Evolutionary conservation across 148 eudicot species (phyloP), one percentile per base, ranked within the genome.

Genomic region (Spergularia marina): DNA sequence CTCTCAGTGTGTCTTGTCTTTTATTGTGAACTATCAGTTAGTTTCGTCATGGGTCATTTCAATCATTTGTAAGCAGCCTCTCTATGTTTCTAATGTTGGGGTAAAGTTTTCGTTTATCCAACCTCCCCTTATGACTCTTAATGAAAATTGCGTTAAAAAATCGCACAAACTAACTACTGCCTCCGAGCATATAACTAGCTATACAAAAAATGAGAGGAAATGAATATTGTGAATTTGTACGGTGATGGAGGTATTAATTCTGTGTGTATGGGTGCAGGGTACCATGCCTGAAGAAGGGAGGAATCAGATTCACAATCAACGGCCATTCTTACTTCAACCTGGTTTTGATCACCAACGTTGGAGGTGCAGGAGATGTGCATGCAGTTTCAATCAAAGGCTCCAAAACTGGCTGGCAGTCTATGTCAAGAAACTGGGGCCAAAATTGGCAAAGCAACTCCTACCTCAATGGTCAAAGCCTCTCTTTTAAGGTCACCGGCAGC

Each of bases 361-460:
- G 91, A 39, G 91, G 96, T 69, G 89, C 96, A n/a, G 96, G 96
- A 0, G 96, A 91, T 40, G 88, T 91, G 6, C 83, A 82, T 25
- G 84, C 92, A 1, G 96, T 80, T 23, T 79, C 90, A 1, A 86
- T 91, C 78, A 89, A 89, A 83, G 96, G 96, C 15, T 91, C 92
- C 5, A 83, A 59, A 39, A 84, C 92, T 1, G 72, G 18, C 0
- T 91, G 96, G 96, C 84, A 84, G 74, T 59, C 89, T 25, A 87
- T 91, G 96, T 91, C 92, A 3, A 78, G 96, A 53, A 91, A 91
- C 78, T 91, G 96, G 96, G 96, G 96, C 0, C 92, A 89, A 64
- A 91, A 91, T 44, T 91, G 96, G 96, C 96, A 91, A 77, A 87
- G 87, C 89, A 87, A 85, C 84, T 66, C 82, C 51, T 65, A 47